Base-by-base conservation (phyloP, 2,329 filamentous ascomycete genomes). In the Colletotrichum trifolii region DNA sequence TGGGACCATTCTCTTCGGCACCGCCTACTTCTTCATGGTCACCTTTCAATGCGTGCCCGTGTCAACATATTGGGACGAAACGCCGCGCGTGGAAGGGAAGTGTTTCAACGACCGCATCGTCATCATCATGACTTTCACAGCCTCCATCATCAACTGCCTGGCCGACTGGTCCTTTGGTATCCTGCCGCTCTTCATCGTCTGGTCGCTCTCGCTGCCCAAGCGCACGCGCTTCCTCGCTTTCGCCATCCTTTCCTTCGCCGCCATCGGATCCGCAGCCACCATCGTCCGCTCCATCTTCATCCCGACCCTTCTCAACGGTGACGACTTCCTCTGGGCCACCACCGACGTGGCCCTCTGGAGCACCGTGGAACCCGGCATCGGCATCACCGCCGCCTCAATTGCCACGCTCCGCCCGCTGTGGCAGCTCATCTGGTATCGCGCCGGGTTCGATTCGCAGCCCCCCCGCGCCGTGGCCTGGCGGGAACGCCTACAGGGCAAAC, bases 311-410 rank as follows among this genome's bases (percentile, higher is more conserved):
- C 73, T 73, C 39, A 68, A 76, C 6, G 75, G 75, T 33, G 66
- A 71, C 45, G 81, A 83, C 61, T 82, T 79, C 64, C 76, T 82
- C 9, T 82, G 78, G 73, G 74, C 78, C 42, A 79, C 78, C 15
- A 74, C 78, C 17, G 79, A 80, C 52, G 71, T 82, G 6, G 79
- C 79, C 15, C 78, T 82, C 60, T 83, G 80, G 80, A 81, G 77
- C 1, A 81, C 81, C 17, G 74, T 81, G 42, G 80, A 82, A 67
- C 77, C 77, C 5, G 78, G 78, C 5, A 75, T 82, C 42, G 79
- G 77, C 38, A 79, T 82, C 45, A 76, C 74, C 1, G 77, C 80
- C 8, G 74, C 78, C 6, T 75, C 71, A 1, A 57, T 78, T 2
- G 80, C 80, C 6, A 82, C 80, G 1, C 75, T 82, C 1, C 72